A percentile compares a stretch with the other conserved stretches of the same genome.
Conservation (phyloP, 495 filamentous ascomycete species). For the Hypoxylon subgilvum region DNA sequence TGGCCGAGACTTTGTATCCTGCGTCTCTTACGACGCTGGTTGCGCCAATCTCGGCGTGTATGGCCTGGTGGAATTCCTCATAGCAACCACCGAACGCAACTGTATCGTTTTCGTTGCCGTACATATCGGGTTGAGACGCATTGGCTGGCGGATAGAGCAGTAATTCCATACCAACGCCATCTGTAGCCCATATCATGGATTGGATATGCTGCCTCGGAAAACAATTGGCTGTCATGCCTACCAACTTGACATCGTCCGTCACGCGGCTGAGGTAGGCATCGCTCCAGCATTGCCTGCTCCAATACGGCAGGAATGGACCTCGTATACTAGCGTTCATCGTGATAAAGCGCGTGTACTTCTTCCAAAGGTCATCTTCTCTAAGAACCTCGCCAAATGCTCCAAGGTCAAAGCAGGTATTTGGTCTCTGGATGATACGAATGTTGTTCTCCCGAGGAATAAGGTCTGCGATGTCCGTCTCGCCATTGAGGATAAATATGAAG, state of each 20-base stretch:
- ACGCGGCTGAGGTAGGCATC: conserved; percentile 37
- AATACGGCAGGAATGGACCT: conserved; percentile 44
- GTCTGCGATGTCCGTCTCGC: conserved; percentile 28
- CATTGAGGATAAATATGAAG: conserved; percentile 46
- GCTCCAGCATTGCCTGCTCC: conserved; percentile 39
- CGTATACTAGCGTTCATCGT: conserved; percentile 45
- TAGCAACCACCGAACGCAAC: conserved; percentile 40
- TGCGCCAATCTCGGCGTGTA: conserved; percentile 40
- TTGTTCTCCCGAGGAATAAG: conserved; percentile 32
- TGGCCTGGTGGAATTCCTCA: conserved; percentile 27
- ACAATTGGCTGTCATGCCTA: conserved; percentile 46
- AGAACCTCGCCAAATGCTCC: conserved; percentile 42
- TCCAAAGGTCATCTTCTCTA: conserved; percentile 30
- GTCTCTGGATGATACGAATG: conserved; percentile 34
- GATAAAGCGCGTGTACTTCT: conserved; percentile 43
- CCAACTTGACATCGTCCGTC: conserved; percentile 42
- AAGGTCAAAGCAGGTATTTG: conserved; percentile 43
- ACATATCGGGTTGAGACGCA: conserved; percentile 13
- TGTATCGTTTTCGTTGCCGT: conserved; percentile 5
- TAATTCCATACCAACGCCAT: conserved; percentile 37
- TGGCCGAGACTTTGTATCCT: conserved; percentile 41
- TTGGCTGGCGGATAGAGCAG: conserved; percentile 37
- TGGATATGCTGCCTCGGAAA: conserved; percentile 38
- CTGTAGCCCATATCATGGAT: conserved; percentile 47
- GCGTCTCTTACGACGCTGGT: conserved; percentile 27